Conservation (phyloP, 129 eudicot genomes). For the Solidago caesia region DNA sequence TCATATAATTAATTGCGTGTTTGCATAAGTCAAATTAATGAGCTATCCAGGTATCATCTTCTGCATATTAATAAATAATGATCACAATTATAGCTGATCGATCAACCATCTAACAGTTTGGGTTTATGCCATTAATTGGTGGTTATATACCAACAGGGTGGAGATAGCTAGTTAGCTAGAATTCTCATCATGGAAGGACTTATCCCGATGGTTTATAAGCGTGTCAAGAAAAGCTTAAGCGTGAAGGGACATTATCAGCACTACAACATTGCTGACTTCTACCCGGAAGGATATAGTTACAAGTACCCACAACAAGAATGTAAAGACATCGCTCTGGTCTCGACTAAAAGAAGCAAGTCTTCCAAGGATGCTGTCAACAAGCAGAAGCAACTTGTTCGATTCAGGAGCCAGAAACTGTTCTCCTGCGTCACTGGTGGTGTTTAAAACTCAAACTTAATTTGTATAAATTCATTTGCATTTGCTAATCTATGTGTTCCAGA, state of each 20-base stretch:
- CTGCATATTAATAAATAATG: neutral
- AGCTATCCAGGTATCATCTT: constrained; percentile 2
- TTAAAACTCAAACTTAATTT: constrained; percentile 1
- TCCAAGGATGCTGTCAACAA: constrained; percentile 11
- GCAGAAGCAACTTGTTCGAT: constrained; percentile 33
- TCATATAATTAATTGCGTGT: constrained; percentile 17
- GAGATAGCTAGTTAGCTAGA: neutral
- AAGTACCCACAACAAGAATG: constrained; percentile 26
- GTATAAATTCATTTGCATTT: constrained; percentile 3
- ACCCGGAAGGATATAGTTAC: constrained; percentile 30
- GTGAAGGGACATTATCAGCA: neutral
- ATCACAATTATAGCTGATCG: neutral
- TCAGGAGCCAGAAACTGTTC: constrained; percentile 30
- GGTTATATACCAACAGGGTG: neutral
- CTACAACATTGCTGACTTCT: constrained; percentile 33
- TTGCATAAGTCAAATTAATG: constrained; percentile 13
- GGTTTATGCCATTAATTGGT: neutral
- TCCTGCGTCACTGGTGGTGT: constrained; percentile 34
- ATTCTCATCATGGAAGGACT: constrained; percentile 28
- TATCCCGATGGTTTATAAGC: constrained; percentile 28
- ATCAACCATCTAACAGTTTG: neutral
- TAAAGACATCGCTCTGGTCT: neutral
- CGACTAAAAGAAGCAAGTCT: constrained; percentile 29
- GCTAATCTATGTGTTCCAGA: neutral
- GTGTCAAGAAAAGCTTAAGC: constrained; percentile 30